Base-by-base conservation (phyloP, 164 flowering plant genomes). In the Santalum album region DNA sequence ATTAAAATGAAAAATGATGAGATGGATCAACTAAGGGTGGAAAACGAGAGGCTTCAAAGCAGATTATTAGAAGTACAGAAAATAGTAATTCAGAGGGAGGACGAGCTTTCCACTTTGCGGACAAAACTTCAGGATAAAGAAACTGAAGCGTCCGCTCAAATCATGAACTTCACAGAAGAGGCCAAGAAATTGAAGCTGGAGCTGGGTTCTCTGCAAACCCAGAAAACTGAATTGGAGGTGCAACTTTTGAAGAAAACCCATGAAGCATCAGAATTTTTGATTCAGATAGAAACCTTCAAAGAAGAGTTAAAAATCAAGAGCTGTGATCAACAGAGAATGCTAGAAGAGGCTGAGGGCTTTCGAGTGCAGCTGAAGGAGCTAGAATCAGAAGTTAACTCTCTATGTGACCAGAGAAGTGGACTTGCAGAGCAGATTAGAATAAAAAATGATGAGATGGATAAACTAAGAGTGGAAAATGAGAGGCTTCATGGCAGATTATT, bases 171-270 rank as follows among this genome's bases (percentile, higher is more conserved):
- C 4, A 25, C 4, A 0, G 45, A 17, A 1, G 5, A 42, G 45
- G 45, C n/a, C 4, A 18, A 7, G 19, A 2, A 0, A 17, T 42
- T 1, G 4, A 17, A 12, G 7, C 7, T 7, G 45, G n/a, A 42
- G 6, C n/a, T 1, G 21, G 21, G n/a, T 0, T 42, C 45, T 10
- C 45, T 42, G n/a, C 45, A 42, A 42, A 4, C 4, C 4, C 45
- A 42, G 20, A 18, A 17, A 42, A 6, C 21, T 17, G 21, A 42
- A 42, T 42, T 42, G 45, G 71, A 68, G 25, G 22, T 39, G 46
- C 74, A 80, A 53, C 55, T 77, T 27, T 73, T 72, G 27, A 69
- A 78, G 55, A 72, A 55, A 55, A 70, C 57, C 42, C 56, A 68
- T 50, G 76, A 72, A 55, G 49, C 36, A 44, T 59, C 67, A 9